Conservation (phyloP, 2,329 filamentous ascomycete genomes). For the Alternaria panax region DNA sequence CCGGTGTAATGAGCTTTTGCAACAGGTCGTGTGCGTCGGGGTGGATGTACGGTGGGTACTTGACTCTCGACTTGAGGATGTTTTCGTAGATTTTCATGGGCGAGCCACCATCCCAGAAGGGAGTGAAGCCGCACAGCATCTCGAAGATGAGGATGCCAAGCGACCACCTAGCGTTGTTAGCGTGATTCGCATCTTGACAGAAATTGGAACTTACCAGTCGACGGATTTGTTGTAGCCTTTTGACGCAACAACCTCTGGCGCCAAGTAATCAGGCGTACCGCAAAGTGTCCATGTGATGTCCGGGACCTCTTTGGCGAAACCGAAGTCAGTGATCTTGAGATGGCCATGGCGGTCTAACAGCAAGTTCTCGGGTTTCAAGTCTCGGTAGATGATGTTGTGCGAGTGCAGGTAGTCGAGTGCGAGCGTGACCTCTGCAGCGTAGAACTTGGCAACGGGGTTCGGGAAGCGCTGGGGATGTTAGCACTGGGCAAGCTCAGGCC, state of each 20-base stretch:
- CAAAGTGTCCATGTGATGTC: slow-evolving; percentile 99
- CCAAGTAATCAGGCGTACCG: slow-evolving; percentile 95
- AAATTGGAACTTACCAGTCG: slow-evolving; percentile 76
- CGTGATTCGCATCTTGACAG: neutral
- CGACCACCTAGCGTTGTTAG: slow-evolving; percentile 77
- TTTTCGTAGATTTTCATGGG: slow-evolving; percentile 99
- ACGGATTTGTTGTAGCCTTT: slow-evolving; percentile 99
- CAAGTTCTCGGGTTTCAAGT: slow-evolving; percentile 94
- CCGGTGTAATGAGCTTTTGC: slow-evolving; percentile 89
- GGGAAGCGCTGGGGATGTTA: slow-evolving; percentile 79
- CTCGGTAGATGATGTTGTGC: slow-evolving; percentile 96
- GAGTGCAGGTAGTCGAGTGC: slow-evolving; percentile 94
- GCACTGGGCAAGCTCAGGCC: neutral
- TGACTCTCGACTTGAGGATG: slow-evolving; percentile 92
- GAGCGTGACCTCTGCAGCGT: slow-evolving; percentile 94
- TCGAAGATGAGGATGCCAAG: slow-evolving; percentile 98
- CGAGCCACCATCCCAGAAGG: slow-evolving; percentile 97
- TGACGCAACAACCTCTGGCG: slow-evolving; percentile 97
- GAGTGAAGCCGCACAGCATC: slow-evolving; percentile 98
- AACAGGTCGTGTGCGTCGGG: slow-evolving; percentile 92
- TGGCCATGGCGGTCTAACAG: slow-evolving; percentile 92
- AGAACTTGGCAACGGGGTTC: slow-evolving; percentile 98
- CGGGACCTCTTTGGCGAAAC: slow-evolving; percentile 96
- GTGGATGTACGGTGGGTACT: slow-evolving; percentile 96
- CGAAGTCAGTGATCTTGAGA: slow-evolving; percentile 97